These are phyloP conservation scores for Echites panduratus DNA, from an alignment of 257 asterid species.

Conservation along the genomic window DNA sequence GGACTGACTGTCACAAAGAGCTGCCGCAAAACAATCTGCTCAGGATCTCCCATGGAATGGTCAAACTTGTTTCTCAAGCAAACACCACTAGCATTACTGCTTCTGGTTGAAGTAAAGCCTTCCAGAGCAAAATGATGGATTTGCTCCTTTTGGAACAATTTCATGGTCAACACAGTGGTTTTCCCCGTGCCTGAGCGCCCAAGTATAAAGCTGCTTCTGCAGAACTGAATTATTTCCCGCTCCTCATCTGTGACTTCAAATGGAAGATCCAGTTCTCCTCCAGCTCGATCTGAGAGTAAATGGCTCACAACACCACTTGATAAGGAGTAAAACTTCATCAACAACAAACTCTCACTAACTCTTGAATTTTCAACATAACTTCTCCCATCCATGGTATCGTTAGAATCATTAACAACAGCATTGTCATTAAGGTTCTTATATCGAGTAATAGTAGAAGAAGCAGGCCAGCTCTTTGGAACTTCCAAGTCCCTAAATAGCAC, in stretches of 20 bases:
- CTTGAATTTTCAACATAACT: slow-evolving; percentile 45
- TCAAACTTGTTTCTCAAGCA: slow-evolving; percentile 4
- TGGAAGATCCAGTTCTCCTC: slow-evolving; percentile 47
- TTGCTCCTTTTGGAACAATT: slow-evolving; percentile 44
- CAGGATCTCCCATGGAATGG: slow-evolving; percentile 6
- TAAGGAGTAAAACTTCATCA: slow-evolving; percentile 61
- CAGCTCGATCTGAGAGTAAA: slow-evolving; percentile 42
- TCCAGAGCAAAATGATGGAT: slow-evolving; percentile 33
- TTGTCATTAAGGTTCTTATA: slow-evolving; percentile 24
- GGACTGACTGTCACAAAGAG: slow-evolving; percentile 71
- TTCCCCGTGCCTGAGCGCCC: slow-evolving; percentile 80
- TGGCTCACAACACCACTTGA: slow-evolving; percentile 44
- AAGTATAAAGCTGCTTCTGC: slow-evolving; percentile 48
- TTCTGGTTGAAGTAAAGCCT: slow-evolving; percentile 16
- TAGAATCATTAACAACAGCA: slow-evolving; percentile 13
- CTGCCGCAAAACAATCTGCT: slow-evolving; percentile 32
- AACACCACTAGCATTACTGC: background rate
- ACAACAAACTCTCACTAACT: slow-evolving; percentile 58
- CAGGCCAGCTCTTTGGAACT: slow-evolving; percentile 51
- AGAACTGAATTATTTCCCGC: slow-evolving; percentile 40
- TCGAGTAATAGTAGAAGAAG: slow-evolving; percentile 27
- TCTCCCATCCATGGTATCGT: slow-evolving; percentile 23
- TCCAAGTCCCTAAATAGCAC: slow-evolving; percentile 37
- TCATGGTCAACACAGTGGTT: slow-evolving; percentile 61
- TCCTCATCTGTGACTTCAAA: slow-evolving; percentile 73